These are phyloP conservation scores for Fraxinus floribunda DNA, from an alignment of 305 asterid species.

Conservation along the genomic window DNA sequence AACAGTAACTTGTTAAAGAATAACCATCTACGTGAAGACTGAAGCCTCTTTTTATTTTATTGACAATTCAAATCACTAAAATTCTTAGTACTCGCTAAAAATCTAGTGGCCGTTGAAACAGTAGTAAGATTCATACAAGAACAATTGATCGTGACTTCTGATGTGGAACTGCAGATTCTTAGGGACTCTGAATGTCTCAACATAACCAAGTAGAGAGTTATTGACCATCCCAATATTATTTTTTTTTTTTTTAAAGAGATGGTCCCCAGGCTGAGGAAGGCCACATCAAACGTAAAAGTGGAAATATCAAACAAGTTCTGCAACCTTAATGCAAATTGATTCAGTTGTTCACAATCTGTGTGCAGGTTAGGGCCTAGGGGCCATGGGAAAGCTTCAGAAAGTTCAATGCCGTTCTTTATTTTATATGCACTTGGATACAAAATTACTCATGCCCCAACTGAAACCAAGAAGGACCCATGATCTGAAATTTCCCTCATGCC, in stretches of 20 bases:
- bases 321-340: background rate
- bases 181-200: background rate
- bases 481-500: background rate
- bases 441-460: background rate
- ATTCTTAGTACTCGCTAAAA: background rate
- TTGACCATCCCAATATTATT: background rate
- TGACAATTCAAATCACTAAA: background rate
- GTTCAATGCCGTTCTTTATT: background rate
- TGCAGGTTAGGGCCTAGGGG: background rate
- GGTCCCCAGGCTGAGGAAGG: background rate
- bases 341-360: background rate
- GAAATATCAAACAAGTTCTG: background rate
- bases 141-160: background rate
- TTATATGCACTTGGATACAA: background rate
- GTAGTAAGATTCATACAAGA: background rate
- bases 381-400: background rate
- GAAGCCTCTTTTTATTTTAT: background rate
- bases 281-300: background rate
- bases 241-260: background rate
- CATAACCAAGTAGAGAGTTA: background rate
- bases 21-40: conserved; percentile 1
- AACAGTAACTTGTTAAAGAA: background rate
- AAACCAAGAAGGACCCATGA: background rate
- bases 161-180: background rate
- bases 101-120: conserved; percentile 3